These are phyloP conservation scores for Schizochytrium sp. DNA, from an alignment of 108 stramenopile species.

Conservation along the genomic window DNA sequence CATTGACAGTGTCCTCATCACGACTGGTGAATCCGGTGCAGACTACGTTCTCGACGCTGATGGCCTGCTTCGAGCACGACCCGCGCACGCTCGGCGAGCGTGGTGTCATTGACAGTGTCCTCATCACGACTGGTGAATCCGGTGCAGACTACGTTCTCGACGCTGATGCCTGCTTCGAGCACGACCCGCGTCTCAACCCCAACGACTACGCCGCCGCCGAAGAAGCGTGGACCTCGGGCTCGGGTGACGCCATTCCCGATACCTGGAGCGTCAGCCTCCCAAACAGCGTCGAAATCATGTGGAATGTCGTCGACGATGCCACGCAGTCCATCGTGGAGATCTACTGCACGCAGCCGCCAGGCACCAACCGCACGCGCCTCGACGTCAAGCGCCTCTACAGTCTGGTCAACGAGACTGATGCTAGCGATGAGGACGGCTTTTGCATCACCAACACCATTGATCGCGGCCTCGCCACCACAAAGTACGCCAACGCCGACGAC, in stretches of 20 bases:
- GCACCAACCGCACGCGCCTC: neutral
- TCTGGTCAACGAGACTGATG: neutral
- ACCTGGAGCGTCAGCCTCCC: neutral
- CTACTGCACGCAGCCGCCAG: neutral
- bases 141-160: neutral
- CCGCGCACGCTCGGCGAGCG: constrained; percentile 16
- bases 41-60: neutral
- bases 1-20: neutral
- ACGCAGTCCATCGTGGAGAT: neutral
- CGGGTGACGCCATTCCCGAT: neutral
- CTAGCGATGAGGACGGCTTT: neutral
- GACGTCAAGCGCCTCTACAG: neutral
- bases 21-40: neutral
- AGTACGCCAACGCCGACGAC: neutral
- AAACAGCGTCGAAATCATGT: neutral
- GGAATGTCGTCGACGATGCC: neutral
- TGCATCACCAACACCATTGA: neutral
- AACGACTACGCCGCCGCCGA: neutral
- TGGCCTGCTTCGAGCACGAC: neutral
- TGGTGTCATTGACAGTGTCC: neutral
- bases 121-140: neutral
- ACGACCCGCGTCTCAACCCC: neutral
- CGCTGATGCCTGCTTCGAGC: neutral
- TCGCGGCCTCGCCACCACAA: neutral
- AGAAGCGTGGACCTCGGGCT: neutral